These are phyloP conservation scores for Dryas alaskensis DNA, from an alignment of 306 rosid species.

Conservation along the genomic window DNA sequence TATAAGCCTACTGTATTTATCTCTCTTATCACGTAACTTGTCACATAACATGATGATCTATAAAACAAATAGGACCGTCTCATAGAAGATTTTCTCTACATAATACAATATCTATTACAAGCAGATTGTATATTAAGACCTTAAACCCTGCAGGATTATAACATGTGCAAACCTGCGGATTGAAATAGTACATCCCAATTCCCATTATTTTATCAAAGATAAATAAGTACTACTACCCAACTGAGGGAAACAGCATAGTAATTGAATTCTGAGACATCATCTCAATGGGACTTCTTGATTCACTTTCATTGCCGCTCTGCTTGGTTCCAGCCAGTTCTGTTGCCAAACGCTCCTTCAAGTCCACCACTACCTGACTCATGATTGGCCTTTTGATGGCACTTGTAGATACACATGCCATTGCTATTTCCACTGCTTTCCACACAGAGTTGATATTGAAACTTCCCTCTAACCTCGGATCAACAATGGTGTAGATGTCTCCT, in stretches of 20 bases:
- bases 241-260: background rate
- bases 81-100: too few species aligned
- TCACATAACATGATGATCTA: too few species aligned
- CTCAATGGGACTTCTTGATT: too few species aligned
- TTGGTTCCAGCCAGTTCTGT: background rate
- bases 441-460: conserved; percentile 19
- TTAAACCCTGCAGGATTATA: too few species aligned
- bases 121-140: too few species aligned
- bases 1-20: too few species aligned
- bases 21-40: too few species aligned
- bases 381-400: conserved; percentile 15
- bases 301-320: background rate
- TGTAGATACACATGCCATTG: conserved; percentile 16
- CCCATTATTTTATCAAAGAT: too few species aligned
- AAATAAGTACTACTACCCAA: background rate
- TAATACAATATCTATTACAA: too few species aligned
- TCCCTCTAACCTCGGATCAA: conserved; percentile 24
- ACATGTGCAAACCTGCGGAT: too few species aligned
- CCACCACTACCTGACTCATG: conserved; percentile 27
- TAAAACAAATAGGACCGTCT: too few species aligned
- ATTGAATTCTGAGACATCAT: background rate
- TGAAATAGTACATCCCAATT: background rate
- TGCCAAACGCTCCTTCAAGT: conserved; percentile 27
- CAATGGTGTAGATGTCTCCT: conserved; percentile 21
- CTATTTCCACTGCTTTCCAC: conserved; percentile 39